Evolutionary conservation across 192 early-diverging fungal species (phyloP), one percentile per base, ranked within the genome.

Genomic region (Funneliformis mosseae): DNA sequence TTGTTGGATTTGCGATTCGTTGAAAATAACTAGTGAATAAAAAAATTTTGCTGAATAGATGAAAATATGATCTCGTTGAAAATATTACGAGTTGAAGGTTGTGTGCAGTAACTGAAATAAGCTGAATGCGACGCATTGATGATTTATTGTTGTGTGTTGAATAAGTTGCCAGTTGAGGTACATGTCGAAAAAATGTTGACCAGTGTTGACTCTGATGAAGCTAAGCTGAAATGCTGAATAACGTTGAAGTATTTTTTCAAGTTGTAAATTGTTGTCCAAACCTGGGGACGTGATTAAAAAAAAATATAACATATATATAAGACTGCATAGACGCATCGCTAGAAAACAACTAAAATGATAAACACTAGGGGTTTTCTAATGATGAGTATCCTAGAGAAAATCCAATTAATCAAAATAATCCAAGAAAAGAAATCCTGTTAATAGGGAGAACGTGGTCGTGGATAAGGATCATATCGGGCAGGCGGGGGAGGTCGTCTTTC

Each of bases 381-480:
- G 39, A 23, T 43, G 38, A n/a, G 45, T n/a, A n/a, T 61, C 28
- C 8, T 59, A 42, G 59, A 61, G 45, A 25, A 76, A 76, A 63
- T 39, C 12, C 39, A 39, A 10, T 61, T 59, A n/a, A 41, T 59
- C 74, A 55, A 50, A 72, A 23, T 8, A 41, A 45, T 41, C 18
- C 64, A 67, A 38, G 33, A 12, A 43, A 43, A n/a, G n/a, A 70
- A 43, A 59, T 62, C 74, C 21, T 18, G n/a, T 25, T 79, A 70
- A 43, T 79, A 79, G 11, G 78, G 78, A 55, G 78, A 79, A 39
- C 78, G 78, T 41, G 78, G 78, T n/a, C 78, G 43, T 16, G 66
- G 43, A 39, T 79, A 79, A 23, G 78, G 66, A 25, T 79, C 78
- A 59, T 79, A 79, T 39, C 78, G 66, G 21, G 78, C 42, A 8